Evolutionary conservation across 768 basidiomycete genomes (phyloP), one percentile per base, ranked within the genome.

Genomic region (Russula abietina): DNA sequence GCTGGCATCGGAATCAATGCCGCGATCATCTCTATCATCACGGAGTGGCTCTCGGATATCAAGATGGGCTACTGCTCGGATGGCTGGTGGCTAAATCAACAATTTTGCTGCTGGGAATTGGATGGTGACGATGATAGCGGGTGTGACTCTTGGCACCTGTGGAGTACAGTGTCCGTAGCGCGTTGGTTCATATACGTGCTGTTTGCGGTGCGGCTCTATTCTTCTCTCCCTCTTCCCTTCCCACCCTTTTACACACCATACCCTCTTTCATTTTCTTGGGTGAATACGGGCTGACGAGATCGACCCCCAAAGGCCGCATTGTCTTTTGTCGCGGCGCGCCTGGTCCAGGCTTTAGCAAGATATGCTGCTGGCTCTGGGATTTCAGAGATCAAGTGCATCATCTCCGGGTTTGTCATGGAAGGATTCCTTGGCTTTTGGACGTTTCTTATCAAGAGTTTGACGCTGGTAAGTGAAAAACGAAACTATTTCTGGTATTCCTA

Each of bases 281-380:
- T 28, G 12, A 41, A 19, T 48, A 50, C 10, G 9, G 26, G 22
- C 43, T 55, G 36, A 59, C n/a, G 26, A 12, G 14, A 26, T 45
- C 38, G 19, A 12, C n/a, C n/a, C 46, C 12, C 10, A 16, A 68
- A 98, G 96, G 81, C 82, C 4, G 68, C 80, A 2, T 96, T 98
- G 70, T 85, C 94, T 0, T 93, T 91, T 71, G 79, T 88, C 16
- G 91, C 95, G 5, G 90, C 93, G 0, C 92, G 91, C 72, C 80
- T 99, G 12, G 97, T 98, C 59, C 82, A 84, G 57, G 85, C 85
- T 10, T 83, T 95, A 69, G 95, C 96, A 10, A 94, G 87, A 58
- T 96, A 96, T 73, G 95, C 97, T 16, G 97, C 97, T 22, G 95
- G 97, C 6, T 98, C 95, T 62, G 97, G 97, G 55, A 98, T 99